Evolutionary conservation across 2,329 filamentous ascomycete genomes (phyloP).

Genomic region (Emericellopsis cladophorae): DNA sequence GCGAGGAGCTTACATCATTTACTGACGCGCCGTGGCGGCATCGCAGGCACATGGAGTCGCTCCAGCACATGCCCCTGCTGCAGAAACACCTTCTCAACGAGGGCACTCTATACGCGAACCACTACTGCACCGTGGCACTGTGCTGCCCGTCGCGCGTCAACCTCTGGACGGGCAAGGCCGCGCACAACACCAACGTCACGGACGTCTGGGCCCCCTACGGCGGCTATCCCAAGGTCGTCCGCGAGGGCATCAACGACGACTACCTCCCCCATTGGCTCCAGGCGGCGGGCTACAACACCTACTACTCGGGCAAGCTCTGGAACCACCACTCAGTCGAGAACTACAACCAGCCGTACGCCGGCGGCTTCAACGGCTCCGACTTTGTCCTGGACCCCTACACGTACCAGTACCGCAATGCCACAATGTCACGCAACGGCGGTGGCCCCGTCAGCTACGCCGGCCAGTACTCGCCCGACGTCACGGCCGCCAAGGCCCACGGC

Average conservation of each 20-base stretch:
- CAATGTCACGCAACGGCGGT: slow-evolving; percentile 47
- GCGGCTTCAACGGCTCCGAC: slow-evolving; percentile 42
- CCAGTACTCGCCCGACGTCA: slow-evolving; percentile 36
- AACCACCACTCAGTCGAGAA: slow-evolving; percentile 34
- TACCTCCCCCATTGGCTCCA: slow-evolving; percentile 39
- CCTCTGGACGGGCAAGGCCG: slow-evolving; percentile 10
- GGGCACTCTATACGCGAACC: slow-evolving; percentile 12
- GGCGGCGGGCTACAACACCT: slow-evolving; percentile 34
- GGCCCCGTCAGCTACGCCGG: slow-evolving; percentile 38
- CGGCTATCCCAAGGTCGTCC: slow-evolving; percentile 34
- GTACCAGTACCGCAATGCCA: slow-evolving; percentile 55
- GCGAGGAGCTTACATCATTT: too few species aligned
- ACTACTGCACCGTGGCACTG: slow-evolving; percentile 14
- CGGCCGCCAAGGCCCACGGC: slow-evolving; percentile 33
- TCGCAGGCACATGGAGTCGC: slow-evolving; percentile 4
- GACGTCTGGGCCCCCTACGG: slow-evolving; percentile 13
- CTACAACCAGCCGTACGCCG: slow-evolving; percentile 36
- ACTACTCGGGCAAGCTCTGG: slow-evolving; percentile 42
- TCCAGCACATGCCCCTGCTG: slow-evolving; percentile 6
- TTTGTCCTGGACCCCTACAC: slow-evolving; percentile 54
- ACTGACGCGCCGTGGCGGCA: neutral
- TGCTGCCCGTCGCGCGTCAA: slow-evolving; percentile 14
- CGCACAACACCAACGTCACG: slow-evolving; percentile 42
- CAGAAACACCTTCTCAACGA: slow-evolving; percentile 9
- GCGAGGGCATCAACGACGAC: slow-evolving; percentile 32